These are phyloP conservation scores for Fraxinus platypoda DNA, from an alignment of 305 asterid genomes.

Conservation along the genomic window DNA sequence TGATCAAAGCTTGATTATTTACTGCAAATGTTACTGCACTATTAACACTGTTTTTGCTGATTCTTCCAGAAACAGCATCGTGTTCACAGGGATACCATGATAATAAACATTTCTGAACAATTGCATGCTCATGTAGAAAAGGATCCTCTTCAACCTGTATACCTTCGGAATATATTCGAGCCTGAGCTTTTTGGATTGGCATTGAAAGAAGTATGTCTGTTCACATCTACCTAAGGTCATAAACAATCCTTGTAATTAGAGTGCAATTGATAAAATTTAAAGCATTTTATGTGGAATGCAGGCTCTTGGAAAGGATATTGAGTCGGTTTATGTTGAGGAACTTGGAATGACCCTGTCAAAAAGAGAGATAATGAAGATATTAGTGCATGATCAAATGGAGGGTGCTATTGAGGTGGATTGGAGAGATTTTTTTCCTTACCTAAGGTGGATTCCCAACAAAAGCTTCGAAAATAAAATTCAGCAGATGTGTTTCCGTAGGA, in stretches of 20 bases:
- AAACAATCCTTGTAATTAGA: not conserved
- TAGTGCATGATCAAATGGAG: conserved; percentile 58
- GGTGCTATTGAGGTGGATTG: conserved; percentile 81
- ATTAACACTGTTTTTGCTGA: not conserved
- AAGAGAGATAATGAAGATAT: conserved; percentile 41
- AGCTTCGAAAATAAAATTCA: conserved; percentile 47
- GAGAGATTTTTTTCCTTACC: conserved; percentile 72
- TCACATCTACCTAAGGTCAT: not conserved
- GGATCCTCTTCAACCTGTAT: conserved; percentile 39
- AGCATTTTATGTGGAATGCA: conserved; percentile 19
- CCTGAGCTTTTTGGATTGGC: conserved; percentile 56
- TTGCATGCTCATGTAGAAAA: conserved; percentile 32
- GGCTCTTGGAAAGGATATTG: conserved; percentile 54
- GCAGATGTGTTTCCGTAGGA: conserved; percentile 38
- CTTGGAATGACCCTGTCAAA: conserved; percentile 40
- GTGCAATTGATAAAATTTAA: not conserved
- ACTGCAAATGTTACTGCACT: not conserved
- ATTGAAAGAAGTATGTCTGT: conserved; percentile 43
- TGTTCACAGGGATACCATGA: conserved; percentile 44
- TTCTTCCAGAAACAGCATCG: conserved; percentile 50
- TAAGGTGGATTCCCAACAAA: conserved; percentile 62
- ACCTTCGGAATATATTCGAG: conserved; percentile 51
- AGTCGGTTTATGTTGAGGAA: conserved; percentile 49
- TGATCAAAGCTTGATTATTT: not conserved
- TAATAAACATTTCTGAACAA: conserved; percentile 30